Conservation (phyloP, 1,284 basidiomycete genomes). For the Fomitopsis pinicola region DNA sequence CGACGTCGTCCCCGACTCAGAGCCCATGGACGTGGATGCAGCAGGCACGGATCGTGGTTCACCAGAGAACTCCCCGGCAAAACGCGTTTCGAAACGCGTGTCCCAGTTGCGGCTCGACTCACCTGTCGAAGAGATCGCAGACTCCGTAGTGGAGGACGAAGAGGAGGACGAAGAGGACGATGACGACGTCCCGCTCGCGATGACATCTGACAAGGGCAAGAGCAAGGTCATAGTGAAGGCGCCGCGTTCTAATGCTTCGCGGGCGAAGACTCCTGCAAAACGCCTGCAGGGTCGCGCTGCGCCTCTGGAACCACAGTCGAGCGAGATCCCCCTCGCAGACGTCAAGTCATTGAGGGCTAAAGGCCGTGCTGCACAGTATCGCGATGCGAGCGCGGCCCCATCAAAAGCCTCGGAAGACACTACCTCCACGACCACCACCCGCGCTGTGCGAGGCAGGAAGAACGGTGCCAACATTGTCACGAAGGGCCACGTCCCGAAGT, state of each 20-base stretch:
- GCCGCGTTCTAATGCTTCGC: not conserved
- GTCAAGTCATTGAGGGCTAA: not conserved
- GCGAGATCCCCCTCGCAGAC: not conserved
- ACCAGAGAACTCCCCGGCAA: not conserved
- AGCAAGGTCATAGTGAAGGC: conserved; percentile 3
- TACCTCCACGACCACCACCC: not conserved
- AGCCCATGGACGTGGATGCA: conserved; percentile 11
- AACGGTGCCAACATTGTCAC: not conserved
- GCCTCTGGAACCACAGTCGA: not conserved
- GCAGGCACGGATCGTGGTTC: not conserved
- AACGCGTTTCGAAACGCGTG: not conserved
- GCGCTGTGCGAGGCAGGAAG: not conserved
- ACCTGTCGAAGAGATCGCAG: not conserved
- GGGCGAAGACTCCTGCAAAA: not conserved
- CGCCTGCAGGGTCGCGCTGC: not conserved
- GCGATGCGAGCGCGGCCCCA: conserved; percentile 10
- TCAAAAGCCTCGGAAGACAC: conserved; percentile 16
- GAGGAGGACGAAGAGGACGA: conserved; percentile 7
- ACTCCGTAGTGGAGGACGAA: not conserved
- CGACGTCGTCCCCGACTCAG: conserved; percentile 27
- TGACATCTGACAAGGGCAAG: conserved; percentile 15
- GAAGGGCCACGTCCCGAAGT: not conserved
- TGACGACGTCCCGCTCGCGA: conserved; percentile 20
- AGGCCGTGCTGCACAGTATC: not conserved
- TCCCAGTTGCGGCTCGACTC: not conserved